Evolutionary conservation across 305 asterid species (phyloP), one percentile per base, ranked within the genome.

Genomic region (Fraxinus dipetala): DNA sequence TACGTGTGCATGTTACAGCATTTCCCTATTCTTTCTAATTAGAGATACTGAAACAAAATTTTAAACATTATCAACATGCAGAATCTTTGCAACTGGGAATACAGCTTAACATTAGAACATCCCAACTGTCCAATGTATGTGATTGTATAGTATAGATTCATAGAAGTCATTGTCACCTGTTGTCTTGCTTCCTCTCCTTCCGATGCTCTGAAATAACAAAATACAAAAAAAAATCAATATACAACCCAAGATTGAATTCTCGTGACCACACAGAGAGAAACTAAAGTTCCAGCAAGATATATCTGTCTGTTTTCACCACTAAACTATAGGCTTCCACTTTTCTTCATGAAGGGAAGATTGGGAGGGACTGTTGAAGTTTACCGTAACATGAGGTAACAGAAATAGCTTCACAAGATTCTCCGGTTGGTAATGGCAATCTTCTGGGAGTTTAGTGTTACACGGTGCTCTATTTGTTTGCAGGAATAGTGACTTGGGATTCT

Each of bases 391-490:
- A 54, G 99, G 98, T 75, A 89, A 83, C 89, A 94, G 89, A 90
- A 94, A 96, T 83, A 96, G 90, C 91, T 96, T 94, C 89, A 94
- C 97, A 79, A 96, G 99, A 92, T 93, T 88, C 85, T 94, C 98
- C 4, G 98, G 98, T 85, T 92, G 98, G 88, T 94, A 96, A 82
- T 96, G 99, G 85, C 98, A 92, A 88, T 94, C 99, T 89, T 96
- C 98, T 69, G 99, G 99, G 88, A 96, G 97, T 86, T 86, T 92
- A 43, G 93, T 93, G 82, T 87, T 89, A 90, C 92, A 87, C 79
- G 97, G 90, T 85, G 85, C 86, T 90, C 92, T 90, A 78, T 85
- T 94, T 82, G 94, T 86, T 69, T 97, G 96, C 82, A 94, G 89
- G 54, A 96, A 89, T 63, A 91, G 85, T 75, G 96, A 86, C 91